Base-by-base conservation (phyloP, 1,284 basidiomycete species). In the Entoloma clypeatum region DNA sequence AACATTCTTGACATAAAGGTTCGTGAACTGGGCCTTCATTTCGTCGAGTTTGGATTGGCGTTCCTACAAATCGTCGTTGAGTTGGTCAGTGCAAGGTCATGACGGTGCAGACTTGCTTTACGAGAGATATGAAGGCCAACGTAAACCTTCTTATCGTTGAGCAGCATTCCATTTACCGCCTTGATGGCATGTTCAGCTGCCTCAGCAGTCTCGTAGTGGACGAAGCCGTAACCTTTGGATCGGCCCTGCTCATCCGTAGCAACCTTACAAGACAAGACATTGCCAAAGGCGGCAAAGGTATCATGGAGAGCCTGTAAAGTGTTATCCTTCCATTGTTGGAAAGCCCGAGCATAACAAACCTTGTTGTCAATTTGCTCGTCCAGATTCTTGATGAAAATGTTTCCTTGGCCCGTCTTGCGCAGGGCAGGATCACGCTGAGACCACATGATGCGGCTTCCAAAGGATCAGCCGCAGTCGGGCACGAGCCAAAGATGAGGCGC, bases 321-420 rank as follows among this genome's bases (percentile, higher is more conserved):
- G 9, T 13, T n/a, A 23, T 3, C n/a, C 22, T 7, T 21, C 16
- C 13, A 14, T 6, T 9, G 11, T 14, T 32, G 36, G 11, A 10
- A 16, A 24, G 19, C 7, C 17, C 18, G 27, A 2, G 14, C 18
- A 9, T 5, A 24, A 59, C 61, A 39, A 42, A 86, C 86, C 84
- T 99, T 99, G 81, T 99, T 99, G 74, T 99, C 96, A 57, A 99
- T 99, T 50, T 79, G 78, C 68, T 96, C 92, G 65, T 99, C 96
- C 55, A 99, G 74, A 74, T 99, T 99, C 77, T 99, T 99, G 76
- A 99, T 99, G 74, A 99, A 99, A 63, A 99, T 95, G 71, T 99
- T 99, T 68, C 96, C 96, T 73, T 97, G 93, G 53, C 94, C 94
- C 53, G 94, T 98, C 81, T 99, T 98, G 70, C 96, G 92, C 61